These are phyloP conservation scores for Pythium oligandrum DNA, from an alignment of 352 stramenopile genomes.

Conservation along the genomic window DNA sequence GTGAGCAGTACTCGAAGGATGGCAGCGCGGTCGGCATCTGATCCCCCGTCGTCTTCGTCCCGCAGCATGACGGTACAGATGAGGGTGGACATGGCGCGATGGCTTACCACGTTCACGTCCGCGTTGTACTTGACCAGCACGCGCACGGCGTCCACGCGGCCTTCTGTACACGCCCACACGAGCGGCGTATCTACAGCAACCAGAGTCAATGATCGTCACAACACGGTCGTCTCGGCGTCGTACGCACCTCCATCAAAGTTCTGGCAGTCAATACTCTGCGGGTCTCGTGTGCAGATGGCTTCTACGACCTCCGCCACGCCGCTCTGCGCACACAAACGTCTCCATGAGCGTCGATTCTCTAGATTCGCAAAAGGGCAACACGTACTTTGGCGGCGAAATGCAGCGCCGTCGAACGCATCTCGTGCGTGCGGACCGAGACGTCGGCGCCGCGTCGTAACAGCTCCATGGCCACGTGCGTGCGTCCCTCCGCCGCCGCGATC, in stretches of 20 bases:
- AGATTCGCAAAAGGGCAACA: neutral
- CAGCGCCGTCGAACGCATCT: conserved; percentile 67
- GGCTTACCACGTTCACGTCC: conserved; percentile 65
- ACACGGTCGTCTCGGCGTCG: too few species aligned
- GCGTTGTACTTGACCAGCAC: conserved; percentile 56
- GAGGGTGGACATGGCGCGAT: conserved; percentile 62
- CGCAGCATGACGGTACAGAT: conserved; percentile 79
- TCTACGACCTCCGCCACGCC: conserved; percentile 58
- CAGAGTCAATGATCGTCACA: too few species aligned
- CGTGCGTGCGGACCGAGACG: conserved; percentile 57
- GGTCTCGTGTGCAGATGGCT: conserved; percentile 62
- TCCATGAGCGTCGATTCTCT: neutral
- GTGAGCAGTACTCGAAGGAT: conserved; percentile 58
- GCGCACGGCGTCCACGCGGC: conserved; percentile 53
- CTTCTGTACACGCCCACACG: conserved; percentile 83
- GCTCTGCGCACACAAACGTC: conserved; percentile 27
- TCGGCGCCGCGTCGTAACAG: conserved; percentile 56
- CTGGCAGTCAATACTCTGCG: conserved; percentile 48
- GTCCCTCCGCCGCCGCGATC: conserved; percentile 74
- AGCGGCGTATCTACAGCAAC: conserved; percentile 49
- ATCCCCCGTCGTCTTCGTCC: conserved; percentile 55
- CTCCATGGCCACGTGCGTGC: conserved; percentile 46
- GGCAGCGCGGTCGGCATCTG: conserved; percentile 35
- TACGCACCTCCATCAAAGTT: conserved; percentile 57
- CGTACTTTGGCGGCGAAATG: conserved; percentile 77